Evolutionary conservation across 1,139 yeast genomes (phyloP), one percentile per base, ranked within the genome.

Genomic region (Suhomyces choctaworum): DNA sequence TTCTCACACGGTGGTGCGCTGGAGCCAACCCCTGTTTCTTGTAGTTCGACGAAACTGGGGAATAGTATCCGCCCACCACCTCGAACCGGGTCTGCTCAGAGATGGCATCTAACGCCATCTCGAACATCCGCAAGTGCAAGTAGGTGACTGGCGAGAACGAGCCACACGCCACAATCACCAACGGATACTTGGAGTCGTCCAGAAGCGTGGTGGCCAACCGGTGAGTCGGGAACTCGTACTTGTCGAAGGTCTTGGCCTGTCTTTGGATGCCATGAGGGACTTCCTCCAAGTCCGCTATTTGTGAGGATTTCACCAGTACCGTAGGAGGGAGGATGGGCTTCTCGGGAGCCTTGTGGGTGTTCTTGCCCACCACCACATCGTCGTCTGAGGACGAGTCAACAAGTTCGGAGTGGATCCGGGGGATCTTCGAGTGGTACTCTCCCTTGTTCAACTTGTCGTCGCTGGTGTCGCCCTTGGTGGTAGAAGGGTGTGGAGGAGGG

Each of bases 1-100:
- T 92, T 37, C 97, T 73, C 8, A 92, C 98, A 40, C 99, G 76
- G 61, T 92, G 96, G 44, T 71, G 73, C 0, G 97, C 77, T 0
- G 86, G 79, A 0, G 98, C 97, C 37, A 92, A 69, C 0, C 99
- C 99, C 32, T 88, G 89, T 59, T 92, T 94, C 57, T 83, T 81
- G 65, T 92, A 92, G 60, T 89, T 89, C 50, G 92, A 96, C 36
- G 90, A 80, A 7, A 92, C 99, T 0, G 99, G 99, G n/a, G 96
- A 85, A 62, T 87, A 94, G 66, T 82, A 92, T 1, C 98, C 99
- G 12, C 97, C 99, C 51, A 92, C 77, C 22, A 92, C 96, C 61
- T 94, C 98, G 52, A 89, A 90, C 48, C 94, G 66, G 1, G 97
- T 92, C 47, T 83, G 92, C 58, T 92, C 98, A 31, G 86, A 71